Base-by-base conservation (phyloP, 352 stramenopile species). In the Elongisporangium anandrum region DNA sequence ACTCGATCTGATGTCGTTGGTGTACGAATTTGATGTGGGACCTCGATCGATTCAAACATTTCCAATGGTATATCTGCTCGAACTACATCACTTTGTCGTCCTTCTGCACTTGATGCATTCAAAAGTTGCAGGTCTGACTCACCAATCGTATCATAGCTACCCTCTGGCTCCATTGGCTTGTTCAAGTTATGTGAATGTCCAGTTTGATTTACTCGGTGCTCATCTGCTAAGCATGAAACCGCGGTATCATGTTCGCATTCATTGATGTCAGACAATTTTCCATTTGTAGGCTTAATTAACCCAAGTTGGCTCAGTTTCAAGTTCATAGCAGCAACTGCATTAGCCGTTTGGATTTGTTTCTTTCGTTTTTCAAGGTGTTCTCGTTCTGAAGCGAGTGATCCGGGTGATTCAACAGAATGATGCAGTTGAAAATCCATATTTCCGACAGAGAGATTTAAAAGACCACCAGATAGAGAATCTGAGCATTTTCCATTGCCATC, bases 251-350 rank as follows among this genome's bases (percentile, higher is more conserved):
- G 9, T 13, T 41, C 20, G 3, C 23, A 3, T 9, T 39, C 12
- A 20, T 12, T 62, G 3, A 39, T 16, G 16, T 38, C 50, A 20
- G 34, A 61, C 29, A 60, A 34, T 13, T 59, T 47, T 39, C 24
- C 4, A 53, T 45, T 57, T 67, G 75, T 57, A 4, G 52, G 63
- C 2, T 75, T 75, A 8, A 92, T 57, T 22, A 94, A 41, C 0
- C 85, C 85, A 4, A 94, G 55, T 51, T 89, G 77, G 23, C 69
- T 77, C 10, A 94, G 57, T 23, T 73, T 79, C 2, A 61, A 77
- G 61, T 92, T 91, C 85, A 94, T 94, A 16, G 76, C 70, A 2
- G 75, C 77, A 3, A 94, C 81, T 2, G 85, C 85, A 59, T 90
- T 87, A 9, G 70, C 85, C 16, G 85, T 94, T 22, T 92, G 77